Evolutionary conservation across 176 grass and related monocot species (phyloP).

Genomic region (Aegilops umbellulata): DNA sequence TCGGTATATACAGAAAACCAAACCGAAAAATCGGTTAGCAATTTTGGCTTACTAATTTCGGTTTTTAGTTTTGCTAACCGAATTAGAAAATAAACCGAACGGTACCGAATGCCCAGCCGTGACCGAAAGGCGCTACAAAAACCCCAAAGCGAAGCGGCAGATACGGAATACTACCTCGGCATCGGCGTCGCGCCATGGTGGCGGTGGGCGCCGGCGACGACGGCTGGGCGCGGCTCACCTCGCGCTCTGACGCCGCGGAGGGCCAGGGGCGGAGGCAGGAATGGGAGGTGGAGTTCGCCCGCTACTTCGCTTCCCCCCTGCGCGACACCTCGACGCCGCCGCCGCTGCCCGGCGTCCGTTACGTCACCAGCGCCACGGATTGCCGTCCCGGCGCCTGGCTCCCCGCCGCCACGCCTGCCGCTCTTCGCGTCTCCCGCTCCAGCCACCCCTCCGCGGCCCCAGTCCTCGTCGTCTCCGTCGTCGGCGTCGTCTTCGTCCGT

Average conservation of each 20-base stretch:
- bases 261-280: neutral
- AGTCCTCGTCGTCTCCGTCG: conserved; percentile 56
- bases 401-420: conserved; percentile 21
- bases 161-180: neutral
- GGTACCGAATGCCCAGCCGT: too few relatives aligned
- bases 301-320: conserved; percentile 46
- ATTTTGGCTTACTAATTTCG: too few relatives aligned
- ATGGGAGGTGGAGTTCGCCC: conserved; percentile 64
- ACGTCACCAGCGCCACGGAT: conserved; percentile 4
- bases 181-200: neutral
- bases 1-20: too few relatives aligned
- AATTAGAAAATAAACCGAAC: too few relatives aligned
- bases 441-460: neutral
- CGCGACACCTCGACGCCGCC: neutral
- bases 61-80: too few relatives aligned
- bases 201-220: neutral
- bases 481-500: conserved; percentile 43
- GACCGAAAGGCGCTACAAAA: neutral
- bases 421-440: conserved; percentile 33
- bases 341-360: conserved; percentile 32
- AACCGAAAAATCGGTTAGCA: too few relatives aligned
- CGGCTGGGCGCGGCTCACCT: neutral
- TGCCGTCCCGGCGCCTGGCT: conserved; percentile 49
- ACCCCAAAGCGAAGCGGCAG: neutral
- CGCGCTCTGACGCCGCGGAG: neutral